Conservation (phyloP, 1,284 basidiomycete species). For the Hemileccinum hortonii region DNA sequence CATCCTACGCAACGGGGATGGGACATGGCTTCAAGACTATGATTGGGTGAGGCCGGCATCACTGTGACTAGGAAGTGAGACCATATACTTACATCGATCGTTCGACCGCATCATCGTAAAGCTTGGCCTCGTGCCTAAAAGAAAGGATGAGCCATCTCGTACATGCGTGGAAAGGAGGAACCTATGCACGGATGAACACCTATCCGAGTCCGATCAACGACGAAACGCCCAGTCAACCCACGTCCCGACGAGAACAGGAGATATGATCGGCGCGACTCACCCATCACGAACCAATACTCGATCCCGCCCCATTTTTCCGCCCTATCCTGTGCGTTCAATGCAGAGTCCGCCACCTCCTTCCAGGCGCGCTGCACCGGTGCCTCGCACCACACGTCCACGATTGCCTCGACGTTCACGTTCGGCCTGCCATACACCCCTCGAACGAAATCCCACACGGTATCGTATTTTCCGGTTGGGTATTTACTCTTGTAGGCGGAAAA, state of each 20-base stretch:
- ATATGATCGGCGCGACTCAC: slow-evolving; percentile 37
- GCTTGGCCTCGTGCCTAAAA: slow-evolving; percentile 65
- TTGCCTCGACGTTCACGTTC: slow-evolving; percentile 59
- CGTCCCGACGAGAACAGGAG: neutral
- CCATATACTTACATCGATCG: slow-evolving; percentile 57
- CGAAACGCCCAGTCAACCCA: neutral
- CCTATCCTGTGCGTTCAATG: slow-evolving; percentile 50
- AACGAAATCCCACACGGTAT: slow-evolving; percentile 63
- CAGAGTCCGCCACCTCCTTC: slow-evolving; percentile 73
- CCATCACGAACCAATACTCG: slow-evolving; percentile 76
- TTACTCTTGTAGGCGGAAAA: slow-evolving; percentile 58
- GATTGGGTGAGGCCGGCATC: neutral
- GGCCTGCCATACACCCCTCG: slow-evolving; percentile 56
- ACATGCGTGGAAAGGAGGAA: neutral
- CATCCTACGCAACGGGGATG: slow-evolving; percentile 80
- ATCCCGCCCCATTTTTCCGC: slow-evolving; percentile 57
- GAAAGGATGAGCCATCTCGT: neutral
- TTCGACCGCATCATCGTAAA: slow-evolving; percentile 69
- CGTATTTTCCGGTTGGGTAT: slow-evolving; percentile 54
- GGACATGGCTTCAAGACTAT: slow-evolving; percentile 67
- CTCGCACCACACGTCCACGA: slow-evolving; percentile 85
- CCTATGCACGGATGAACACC: slow-evolving; percentile 70
- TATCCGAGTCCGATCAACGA: slow-evolving; percentile 26
- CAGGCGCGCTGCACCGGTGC: slow-evolving; percentile 61
- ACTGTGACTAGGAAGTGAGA: neutral